Evolutionary conservation across 2,329 filamentous ascomycete genomes (phyloP), one percentile per base, ranked within the genome.

Genomic region (Acrodontium crateriforme): DNA sequence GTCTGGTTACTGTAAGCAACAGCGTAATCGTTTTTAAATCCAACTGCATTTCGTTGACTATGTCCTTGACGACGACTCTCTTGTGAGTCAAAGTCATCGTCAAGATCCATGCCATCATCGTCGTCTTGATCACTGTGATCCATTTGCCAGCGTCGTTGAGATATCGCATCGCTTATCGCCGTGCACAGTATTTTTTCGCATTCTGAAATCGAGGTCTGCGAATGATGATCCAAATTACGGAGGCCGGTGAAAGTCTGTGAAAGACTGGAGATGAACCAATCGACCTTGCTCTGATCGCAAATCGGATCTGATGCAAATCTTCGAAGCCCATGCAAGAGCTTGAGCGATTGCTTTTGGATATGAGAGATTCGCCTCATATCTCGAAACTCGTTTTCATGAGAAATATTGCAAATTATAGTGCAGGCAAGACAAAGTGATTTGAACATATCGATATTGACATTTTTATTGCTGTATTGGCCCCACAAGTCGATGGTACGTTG

Each of bases 91-190:
- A 77, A 73, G 9, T 69, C 63, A 18, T 65, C 62, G 41, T 83
- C 78, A 4, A 83, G 44, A 30, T 81, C 74, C 72, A 80, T 77
- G 5, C 62, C 46, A 38, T 76, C 71, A 2, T 56, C 39, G 7
- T 61, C 54, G 38, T 73, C 69, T 2, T 52, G 32, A 8, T 58
- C 53, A 19, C 27, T 24, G 11, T 16, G n/a, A 30, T 18, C 27
- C 12, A 23, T 16, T 19, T 18, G 13, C 22, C 30, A 14, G 6
- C 34, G 24, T 24, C 34, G 36, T 5, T 29, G 30, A 10, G 18
- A 18, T n/a, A 37, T 13, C 1, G 31, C 27, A 13, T 29, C 24
- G n/a, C 27, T 27, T 13, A 49, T 25, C 4, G 34, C 20, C 16
- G 19, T 24, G 21, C 40, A 49, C 3, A 46, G 9, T 7, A 28